phyloP scores from a whole-genome alignment of 345 rosid species.

The Dipteronia dyeriana region DNA sequence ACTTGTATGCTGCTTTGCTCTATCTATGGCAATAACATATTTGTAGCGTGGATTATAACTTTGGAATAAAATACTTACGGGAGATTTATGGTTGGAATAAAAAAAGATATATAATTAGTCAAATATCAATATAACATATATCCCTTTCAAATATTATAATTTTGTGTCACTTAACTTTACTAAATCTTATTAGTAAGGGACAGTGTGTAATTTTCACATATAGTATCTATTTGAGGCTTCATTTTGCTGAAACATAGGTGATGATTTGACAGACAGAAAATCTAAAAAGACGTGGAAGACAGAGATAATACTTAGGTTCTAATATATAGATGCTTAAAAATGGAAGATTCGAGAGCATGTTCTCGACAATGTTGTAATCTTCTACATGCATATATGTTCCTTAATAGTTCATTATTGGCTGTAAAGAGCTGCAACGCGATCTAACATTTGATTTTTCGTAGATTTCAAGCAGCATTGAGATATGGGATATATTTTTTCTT shows the following conservation, averaged over 20 bases:
- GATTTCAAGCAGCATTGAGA: neutral
- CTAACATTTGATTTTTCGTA: neutral
- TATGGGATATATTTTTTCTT: neutral
- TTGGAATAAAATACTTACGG: neutral
- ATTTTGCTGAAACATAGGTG: constrained; percentile 2
- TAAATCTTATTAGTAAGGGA: neutral
- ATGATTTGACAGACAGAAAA: neutral
- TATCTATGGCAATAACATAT: neutral
- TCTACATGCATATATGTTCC: neutral
- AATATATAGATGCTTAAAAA: constrained; percentile 7
- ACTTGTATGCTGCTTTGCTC: neutral
- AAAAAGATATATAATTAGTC: neutral
- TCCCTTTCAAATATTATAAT: neutral
- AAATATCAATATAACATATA: neutral
- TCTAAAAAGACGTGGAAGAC: constrained; percentile 1
- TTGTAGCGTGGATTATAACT: neutral
- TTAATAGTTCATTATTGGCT: neutral
- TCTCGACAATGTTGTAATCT: neutral
- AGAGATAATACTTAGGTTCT: neutral
- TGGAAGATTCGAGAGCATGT: constrained; percentile 14
- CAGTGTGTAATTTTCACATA: neutral
- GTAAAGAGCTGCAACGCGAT: neutral
- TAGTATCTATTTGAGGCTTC: neutral
- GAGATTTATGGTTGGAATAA: neutral
- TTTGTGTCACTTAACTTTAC: neutral